phyloP scores from a whole-genome alignment of 2,329 filamentous ascomycete species.

The Phialophora tarda region DNA sequence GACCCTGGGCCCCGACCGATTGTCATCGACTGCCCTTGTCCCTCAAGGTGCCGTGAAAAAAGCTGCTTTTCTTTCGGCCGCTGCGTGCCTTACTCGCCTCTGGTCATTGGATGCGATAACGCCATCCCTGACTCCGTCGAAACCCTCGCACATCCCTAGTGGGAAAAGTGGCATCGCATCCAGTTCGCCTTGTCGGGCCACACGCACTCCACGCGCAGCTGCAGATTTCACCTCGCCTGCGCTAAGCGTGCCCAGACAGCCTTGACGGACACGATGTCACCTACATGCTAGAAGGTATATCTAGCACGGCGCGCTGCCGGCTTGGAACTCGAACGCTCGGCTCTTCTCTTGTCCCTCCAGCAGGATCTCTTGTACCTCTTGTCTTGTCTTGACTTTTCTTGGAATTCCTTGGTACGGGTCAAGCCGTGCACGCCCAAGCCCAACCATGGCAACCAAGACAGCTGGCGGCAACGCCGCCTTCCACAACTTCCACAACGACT shows the following conservation, averaged over 20 bases:
- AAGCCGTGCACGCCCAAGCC: background rate
- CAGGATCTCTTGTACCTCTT: slow-evolving; percentile 24
- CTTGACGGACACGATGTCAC: slow-evolving; percentile 15
- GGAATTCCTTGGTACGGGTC: slow-evolving; percentile 8
- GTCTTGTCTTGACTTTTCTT: slow-evolving; percentile 20
- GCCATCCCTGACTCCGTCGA: slow-evolving; percentile 2
- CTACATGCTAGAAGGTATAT: slow-evolving; percentile 27
- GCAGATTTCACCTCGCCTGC: slow-evolving; percentile 9
- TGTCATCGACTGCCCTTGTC: slow-evolving; percentile 13
- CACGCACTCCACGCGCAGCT: slow-evolving; percentile 8
- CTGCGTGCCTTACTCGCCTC: slow-evolving; percentile 7
- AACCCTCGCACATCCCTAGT: background rate
- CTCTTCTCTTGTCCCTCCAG: slow-evolving; percentile 18
- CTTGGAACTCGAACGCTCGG: slow-evolving; percentile 14
- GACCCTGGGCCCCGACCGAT: slow-evolving; percentile 12
- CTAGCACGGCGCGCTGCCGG: slow-evolving; percentile 21
- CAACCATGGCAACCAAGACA: slow-evolving; percentile 33
- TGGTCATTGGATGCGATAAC: slow-evolving; percentile 6
- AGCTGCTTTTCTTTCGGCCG: slow-evolving; percentile 11
- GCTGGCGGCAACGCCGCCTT: slow-evolving; percentile 59
- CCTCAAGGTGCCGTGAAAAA: background rate
- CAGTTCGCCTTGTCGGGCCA: slow-evolving; percentile 17
- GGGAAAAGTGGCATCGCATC: slow-evolving; percentile 11
- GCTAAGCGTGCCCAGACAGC: slow-evolving; percentile 7
- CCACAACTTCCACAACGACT: slow-evolving; percentile 80